A percentile compares a stretch with the other conserved stretches of the same genome.
These are phyloP conservation scores for Leptographium flavum DNA, from an alignment of 2,329 filamentous ascomycete genomes.

Conservation along the genomic window DNA sequence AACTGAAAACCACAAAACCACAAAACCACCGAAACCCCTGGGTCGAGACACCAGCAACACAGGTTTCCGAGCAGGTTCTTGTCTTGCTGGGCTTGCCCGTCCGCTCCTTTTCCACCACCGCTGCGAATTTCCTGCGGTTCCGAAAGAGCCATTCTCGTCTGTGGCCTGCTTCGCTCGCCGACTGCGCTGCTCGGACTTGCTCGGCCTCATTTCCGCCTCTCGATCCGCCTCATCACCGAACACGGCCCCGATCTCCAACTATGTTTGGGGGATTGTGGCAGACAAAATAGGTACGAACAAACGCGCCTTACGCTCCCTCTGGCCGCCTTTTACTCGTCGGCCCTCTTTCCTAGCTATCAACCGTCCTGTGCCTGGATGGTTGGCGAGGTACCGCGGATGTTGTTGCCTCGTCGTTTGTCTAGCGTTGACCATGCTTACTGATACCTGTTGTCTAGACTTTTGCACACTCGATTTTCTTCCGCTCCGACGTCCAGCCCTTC, in stretches of 20 bases:
- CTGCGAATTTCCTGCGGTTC: not conserved
- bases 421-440: too few species aligned
- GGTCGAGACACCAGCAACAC: slow-evolving; percentile 38
- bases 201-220: too few species aligned
- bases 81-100: slow-evolving; percentile 41
- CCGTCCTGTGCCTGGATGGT: not conserved
- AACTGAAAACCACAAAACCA: too few species aligned
- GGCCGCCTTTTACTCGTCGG: too few species aligned
- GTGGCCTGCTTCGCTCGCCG: not conserved
- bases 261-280: not conserved
- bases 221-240: not conserved
- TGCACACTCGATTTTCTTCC: too few species aligned
- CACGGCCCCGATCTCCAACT: not conserved
- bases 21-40: too few species aligned
- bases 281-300: not conserved
- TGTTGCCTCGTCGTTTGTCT: not conserved
- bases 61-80: slow-evolving; percentile 24
- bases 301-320: too few species aligned
- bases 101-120: slow-evolving; percentile 30
- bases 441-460: too few species aligned
- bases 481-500: not conserved
- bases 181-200: too few species aligned
- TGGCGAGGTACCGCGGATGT: not conserved
- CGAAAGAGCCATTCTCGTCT: not conserved
- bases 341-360: too few species aligned